Percentiles rank a stretch among this genome's conserved stretches.
Conservation (phyloP, 2,329 filamentous ascomycete genomes). For the Phyllosticta citriasiana region DNA sequence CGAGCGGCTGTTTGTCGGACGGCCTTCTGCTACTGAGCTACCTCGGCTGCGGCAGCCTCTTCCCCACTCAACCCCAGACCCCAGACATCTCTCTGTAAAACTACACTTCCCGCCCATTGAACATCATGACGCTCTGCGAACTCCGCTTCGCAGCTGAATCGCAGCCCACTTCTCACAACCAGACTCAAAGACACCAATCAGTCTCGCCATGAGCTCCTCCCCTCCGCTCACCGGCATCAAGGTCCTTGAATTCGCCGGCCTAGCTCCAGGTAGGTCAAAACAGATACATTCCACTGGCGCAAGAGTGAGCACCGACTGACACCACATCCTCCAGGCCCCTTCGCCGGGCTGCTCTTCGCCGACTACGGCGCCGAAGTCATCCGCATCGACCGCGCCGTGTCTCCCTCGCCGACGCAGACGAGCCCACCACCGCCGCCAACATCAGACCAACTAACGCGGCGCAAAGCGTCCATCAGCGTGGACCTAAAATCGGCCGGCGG, state of each 20-base stretch:
- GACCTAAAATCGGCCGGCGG: constrained; percentile 64
- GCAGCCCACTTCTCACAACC: neutral
- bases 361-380: constrained; percentile 84
- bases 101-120: neutral
- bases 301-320: neutral
- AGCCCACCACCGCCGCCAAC: constrained; percentile 38
- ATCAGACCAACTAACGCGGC: constrained; percentile 64
- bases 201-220: constrained; percentile 4
- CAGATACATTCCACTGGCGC: neutral
- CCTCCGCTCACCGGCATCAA: constrained; percentile 46
- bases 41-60: constrained; percentile 4
- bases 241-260: constrained; percentile 57
- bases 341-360: constrained; percentile 72
- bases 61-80: constrained; percentile 1
- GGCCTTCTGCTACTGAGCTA: neutral
- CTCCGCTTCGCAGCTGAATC: neutral
- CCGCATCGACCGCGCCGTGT: constrained; percentile 61
- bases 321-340: constrained; percentile 52
- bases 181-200: neutral
- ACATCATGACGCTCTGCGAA: neutral
- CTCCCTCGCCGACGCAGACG: constrained; percentile 18
- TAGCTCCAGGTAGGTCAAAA: constrained; percentile 42
- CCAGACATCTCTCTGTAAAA: neutral
- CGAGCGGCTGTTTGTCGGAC: neutral
- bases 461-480: constrained; percentile 70